These are phyloP conservation scores for Dunaliella sp. DNA, from an alignment of 139 green algal species.

Conservation along the genomic window DNA sequence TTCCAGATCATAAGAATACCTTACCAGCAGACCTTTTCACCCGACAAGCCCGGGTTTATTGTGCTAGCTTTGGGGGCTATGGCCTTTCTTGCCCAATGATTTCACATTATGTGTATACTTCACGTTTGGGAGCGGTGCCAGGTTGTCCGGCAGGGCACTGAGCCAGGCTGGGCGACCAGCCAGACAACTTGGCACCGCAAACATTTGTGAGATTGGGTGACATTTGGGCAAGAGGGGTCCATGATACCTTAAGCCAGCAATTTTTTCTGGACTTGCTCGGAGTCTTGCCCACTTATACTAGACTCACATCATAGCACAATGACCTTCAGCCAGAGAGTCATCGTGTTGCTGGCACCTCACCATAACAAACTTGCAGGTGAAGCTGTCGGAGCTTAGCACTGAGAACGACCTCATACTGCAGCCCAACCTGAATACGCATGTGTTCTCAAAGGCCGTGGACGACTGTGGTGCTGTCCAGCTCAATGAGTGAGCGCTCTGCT, in stretches of 20 bases:
- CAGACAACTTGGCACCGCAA: no score
- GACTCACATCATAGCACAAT: neutral
- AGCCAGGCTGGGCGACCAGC: no score
- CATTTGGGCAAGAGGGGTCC: neutral
- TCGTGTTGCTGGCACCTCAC: neutral
- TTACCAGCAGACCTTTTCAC: no score
- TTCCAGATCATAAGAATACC: no score
- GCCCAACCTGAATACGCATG: constrained; percentile 32
- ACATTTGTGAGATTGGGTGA: no score
- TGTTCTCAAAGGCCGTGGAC: constrained; percentile 29
- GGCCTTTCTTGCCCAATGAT: no score
- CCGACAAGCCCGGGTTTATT: no score
- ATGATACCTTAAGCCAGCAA: neutral
- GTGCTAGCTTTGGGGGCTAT: no score
- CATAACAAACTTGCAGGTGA: constrained; percentile 4
- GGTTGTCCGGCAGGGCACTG: no score
- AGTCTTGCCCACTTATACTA: neutral
- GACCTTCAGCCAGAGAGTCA: neutral
- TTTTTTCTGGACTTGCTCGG: no score
- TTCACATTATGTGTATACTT: no score
- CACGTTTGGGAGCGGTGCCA: no score
- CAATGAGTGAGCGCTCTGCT: constrained; percentile 35
- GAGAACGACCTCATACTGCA: constrained; percentile 33
- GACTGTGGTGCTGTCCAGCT: constrained; percentile 33
- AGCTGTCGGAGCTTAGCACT: neutral